These are phyloP conservation scores for Albugo laibachii DNA, from an alignment of 352 stramenopile genomes.

Conservation along the genomic window DNA sequence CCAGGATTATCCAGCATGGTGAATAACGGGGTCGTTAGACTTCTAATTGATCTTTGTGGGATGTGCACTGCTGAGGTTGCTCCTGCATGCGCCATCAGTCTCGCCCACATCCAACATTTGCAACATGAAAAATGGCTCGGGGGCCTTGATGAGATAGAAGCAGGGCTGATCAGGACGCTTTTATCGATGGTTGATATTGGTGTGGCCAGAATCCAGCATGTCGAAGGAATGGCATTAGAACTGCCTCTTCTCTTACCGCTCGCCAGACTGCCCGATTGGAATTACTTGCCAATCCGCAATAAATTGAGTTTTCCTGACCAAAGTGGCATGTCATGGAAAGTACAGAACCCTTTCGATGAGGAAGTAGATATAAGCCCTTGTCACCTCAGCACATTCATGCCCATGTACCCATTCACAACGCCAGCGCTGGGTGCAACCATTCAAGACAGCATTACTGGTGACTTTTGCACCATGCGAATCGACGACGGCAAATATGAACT, in stretches of 20 bases:
- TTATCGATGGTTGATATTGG: conserved; percentile 67
- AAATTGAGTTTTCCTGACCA: conserved; percentile 15
- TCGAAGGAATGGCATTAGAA: conserved; percentile 35
- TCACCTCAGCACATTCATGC: conserved; percentile 35
- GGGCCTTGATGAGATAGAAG: conserved; percentile 29
- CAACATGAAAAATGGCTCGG: conserved; percentile 19
- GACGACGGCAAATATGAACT: conserved; percentile 23
- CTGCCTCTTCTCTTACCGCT: conserved; percentile 25
- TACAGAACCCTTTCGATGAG: conserved; percentile 49
- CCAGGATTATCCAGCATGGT: conserved; percentile 29
- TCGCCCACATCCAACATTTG: conserved; percentile 62
- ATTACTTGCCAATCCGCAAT: conserved; percentile 22
- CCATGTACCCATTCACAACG: conserved; percentile 18
- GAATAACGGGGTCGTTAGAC: conserved; percentile 19
- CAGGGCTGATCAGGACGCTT: conserved; percentile 41
- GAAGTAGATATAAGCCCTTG: conserved; percentile 43
- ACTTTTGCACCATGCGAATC: conserved; percentile 45
- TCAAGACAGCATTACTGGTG: conserved; percentile 53
- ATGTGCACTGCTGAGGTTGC: conserved; percentile 25
- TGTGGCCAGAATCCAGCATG: conserved; percentile 32
- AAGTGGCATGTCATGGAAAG: conserved; percentile 24
- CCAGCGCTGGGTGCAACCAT: conserved; percentile 23
- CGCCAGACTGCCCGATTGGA: conserved; percentile 24
- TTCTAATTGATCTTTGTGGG: conserved; percentile 38
- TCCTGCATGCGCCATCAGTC: conserved; percentile 36